Evolutionary conservation across 129 eudicot species (phyloP).

Genomic region (Artemisia annua): DNA sequence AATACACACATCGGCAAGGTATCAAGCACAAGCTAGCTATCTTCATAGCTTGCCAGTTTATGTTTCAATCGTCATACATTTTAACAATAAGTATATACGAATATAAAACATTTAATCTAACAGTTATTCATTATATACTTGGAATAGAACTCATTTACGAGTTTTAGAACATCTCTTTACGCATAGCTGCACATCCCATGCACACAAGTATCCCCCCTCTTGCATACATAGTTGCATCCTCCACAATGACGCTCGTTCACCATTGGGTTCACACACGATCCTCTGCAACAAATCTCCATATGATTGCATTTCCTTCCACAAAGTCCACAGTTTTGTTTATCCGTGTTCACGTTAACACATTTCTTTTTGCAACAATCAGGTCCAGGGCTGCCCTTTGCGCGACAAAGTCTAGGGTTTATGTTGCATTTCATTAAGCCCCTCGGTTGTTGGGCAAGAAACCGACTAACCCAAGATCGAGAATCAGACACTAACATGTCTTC

Average conservation of each 20-base stretch:
- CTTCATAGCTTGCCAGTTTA: neutral
- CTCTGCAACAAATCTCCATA: conserved; percentile 58
- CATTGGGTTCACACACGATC: conserved; percentile 49
- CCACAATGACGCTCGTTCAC: conserved; percentile 51
- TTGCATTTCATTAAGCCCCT: conserved; percentile 36
- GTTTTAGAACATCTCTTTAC: neutral
- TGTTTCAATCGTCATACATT: neutral
- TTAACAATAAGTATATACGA: neutral
- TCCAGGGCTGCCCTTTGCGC: conserved; percentile 41
- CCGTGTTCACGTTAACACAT: conserved; percentile 46
- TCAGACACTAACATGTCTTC: neutral
- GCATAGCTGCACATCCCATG: conserved; percentile 67
- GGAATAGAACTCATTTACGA: neutral
- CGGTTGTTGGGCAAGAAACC: conserved; percentile 26
- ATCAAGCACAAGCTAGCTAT: neutral
- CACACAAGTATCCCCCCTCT: conserved; percentile 35
- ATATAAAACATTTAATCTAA: neutral
- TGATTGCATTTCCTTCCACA: conserved; percentile 60
- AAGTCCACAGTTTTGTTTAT: conserved; percentile 47
- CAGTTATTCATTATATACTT: neutral
- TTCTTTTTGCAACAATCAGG: conserved; percentile 52
- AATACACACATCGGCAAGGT: neutral
- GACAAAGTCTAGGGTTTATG: conserved; percentile 43
- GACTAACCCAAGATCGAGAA: neutral
- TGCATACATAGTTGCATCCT: conserved; percentile 49